phyloP scores from a whole-genome alignment of 441 rosid genomes.

The Arabidopsis hybrid region DNA sequence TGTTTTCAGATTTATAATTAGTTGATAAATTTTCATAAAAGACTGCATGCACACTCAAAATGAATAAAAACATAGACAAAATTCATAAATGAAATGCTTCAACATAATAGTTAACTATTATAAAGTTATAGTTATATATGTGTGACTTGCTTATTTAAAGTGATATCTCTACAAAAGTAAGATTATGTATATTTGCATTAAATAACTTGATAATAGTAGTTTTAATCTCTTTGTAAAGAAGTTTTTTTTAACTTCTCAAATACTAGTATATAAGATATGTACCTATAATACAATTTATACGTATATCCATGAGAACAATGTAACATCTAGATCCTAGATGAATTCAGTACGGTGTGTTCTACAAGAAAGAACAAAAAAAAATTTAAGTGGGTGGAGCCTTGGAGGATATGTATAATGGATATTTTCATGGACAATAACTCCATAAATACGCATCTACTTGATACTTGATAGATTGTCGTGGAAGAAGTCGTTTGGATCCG shows the following conservation, averaged over 20 bases:
- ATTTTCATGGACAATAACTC: conserved; percentile 3
- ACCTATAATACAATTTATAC: not conserved
- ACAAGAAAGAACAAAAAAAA: not conserved
- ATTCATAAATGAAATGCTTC: not conserved
- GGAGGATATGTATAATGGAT: conserved; percentile 13
- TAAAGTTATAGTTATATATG: no score
- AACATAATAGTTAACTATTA: not conserved
- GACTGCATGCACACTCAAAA: not conserved
- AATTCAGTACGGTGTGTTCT: not conserved
- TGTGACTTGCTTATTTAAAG: no score
- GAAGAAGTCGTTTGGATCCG: conserved; percentile 29
- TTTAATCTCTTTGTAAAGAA: not conserved
- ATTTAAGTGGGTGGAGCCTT: not conserved
- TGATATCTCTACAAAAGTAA: no score
- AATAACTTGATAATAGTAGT: not conserved
- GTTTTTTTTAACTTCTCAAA: not conserved
- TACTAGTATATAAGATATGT: not conserved
- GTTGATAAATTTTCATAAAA: not conserved
- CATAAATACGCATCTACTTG: conserved; percentile 3
- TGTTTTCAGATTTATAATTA: not conserved
- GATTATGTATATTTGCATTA: not conserved
- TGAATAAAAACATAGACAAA: not conserved
- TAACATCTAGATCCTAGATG: not conserved
- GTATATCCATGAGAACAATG: not conserved
- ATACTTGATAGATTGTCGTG: not conserved